Evolutionary conservation across 768 basidiomycete genomes (phyloP), one percentile per base, ranked within the genome.

Genomic region (Lactifluus volemus): DNA sequence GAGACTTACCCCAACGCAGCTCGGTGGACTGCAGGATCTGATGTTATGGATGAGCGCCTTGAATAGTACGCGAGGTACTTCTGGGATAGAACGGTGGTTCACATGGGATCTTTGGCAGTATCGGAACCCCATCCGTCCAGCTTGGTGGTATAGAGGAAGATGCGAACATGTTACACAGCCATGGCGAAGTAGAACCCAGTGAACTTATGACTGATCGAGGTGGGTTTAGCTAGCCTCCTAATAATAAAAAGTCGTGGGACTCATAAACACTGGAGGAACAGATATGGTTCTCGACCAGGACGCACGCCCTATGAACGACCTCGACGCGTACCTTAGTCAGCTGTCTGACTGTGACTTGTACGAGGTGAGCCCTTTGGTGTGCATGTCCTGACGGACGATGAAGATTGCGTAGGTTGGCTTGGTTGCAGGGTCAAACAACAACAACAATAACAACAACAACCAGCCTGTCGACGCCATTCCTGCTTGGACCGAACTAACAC

Each of bases 181-280:
- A 61, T 30, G 44, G 34, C 17, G 63, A 61, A 49, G 60, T 61
- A 29, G 39, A 25, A 41, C 25, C 14, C 11, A 52, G 34, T 29
- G 57, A 64, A 47, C 59, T 59, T 15, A 52, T 61, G 60, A 48
- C 55, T 8, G 45, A 52, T 47, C 49, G 59, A 53, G 60, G 59
- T 61, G 32, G 30, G 39, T 32, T 8, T 21, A 17, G 4, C 3
- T 19, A 11, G 0, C 38, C 12, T 38, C 38, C 9, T 38, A 11
- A 38, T 34, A 6, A 34, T 32, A 5, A 34, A 34, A 3, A 34
- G 32, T 34, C 2, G 25, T 25, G 1, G 25, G 25, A 25, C 25
- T 25, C 25, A 25, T 25, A 25, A 25, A 34, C 32, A 34, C 32
- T 6, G 32, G 32, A 34, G 32, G 32, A 34, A 34, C 5, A 5